These are phyloP conservation scores for Alternaria viburni DNA, from an alignment of 2,329 filamentous ascomycete genomes.

Conservation along the genomic window DNA sequence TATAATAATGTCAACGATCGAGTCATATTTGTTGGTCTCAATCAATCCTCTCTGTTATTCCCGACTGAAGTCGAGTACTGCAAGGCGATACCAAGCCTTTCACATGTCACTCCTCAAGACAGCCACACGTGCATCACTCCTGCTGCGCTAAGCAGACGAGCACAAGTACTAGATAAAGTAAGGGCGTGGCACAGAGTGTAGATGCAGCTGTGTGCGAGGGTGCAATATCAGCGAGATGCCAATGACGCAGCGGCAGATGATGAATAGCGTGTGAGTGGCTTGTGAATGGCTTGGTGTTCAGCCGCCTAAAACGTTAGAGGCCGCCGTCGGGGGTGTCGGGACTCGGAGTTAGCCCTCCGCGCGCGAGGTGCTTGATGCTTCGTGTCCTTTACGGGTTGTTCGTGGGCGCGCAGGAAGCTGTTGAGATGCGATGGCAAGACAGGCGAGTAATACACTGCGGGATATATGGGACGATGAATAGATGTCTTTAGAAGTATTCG, in stretches of 20 bases:
- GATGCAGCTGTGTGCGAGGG: background rate
- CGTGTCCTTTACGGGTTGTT: constrained; percentile 10
- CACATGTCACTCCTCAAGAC: background rate
- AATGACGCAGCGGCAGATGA: constrained; percentile 2
- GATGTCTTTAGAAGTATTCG: background rate
- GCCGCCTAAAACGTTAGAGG: background rate
- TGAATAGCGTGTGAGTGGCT: background rate
- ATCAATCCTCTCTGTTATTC: background rate
- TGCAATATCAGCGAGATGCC: constrained; percentile 1
- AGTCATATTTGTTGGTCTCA: background rate
- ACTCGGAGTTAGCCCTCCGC: constrained; percentile 18
- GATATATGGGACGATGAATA: too few species aligned
- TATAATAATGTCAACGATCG: background rate
- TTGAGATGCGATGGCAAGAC: background rate
- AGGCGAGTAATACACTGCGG: too few species aligned
- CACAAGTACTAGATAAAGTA: background rate
- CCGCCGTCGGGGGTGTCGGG: constrained; percentile 5
- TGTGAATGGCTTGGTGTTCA: constrained; percentile 3
- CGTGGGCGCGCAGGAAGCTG: background rate
- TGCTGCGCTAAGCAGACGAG: background rate
- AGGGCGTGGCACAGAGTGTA: background rate
- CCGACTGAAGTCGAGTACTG: background rate
- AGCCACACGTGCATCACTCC: background rate
- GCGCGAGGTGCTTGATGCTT: constrained; percentile 16
- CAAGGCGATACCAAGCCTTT: background rate